Conservation (phyloP, 139 green algal genomes). For the Asterochloris sp. region DNA sequence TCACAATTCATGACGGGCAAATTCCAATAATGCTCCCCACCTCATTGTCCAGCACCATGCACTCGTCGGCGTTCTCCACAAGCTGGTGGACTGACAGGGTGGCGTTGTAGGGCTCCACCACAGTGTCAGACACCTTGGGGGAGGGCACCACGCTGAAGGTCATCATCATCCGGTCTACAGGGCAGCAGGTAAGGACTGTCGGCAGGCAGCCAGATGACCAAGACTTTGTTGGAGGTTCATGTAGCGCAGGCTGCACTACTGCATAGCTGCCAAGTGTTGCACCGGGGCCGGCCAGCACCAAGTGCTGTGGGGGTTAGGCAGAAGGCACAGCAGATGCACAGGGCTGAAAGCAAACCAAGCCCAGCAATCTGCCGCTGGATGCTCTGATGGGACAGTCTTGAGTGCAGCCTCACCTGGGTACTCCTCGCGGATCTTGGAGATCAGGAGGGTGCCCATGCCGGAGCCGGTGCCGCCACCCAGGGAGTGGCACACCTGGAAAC, state of each 20-base stretch:
- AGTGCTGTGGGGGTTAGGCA: not conserved
- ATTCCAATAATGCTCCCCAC: slow-evolving; percentile 66
- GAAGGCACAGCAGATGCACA: not conserved
- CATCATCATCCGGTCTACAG: slow-evolving; percentile 94
- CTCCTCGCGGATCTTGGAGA: slow-evolving; percentile 98
- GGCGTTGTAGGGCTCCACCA: slow-evolving; percentile 99
- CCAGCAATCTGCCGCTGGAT: not conserved
- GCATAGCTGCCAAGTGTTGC: no score
- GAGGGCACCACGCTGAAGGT: slow-evolving; percentile 99
- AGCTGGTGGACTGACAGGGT: slow-evolving; percentile 99
- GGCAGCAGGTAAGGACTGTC: not conserved
- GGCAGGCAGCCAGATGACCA: not conserved
- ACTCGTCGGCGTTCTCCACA: slow-evolving; percentile 99
- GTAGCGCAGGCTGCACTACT: no score
- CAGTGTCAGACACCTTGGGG: slow-evolving; percentile 99
- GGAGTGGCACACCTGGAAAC: slow-evolving; percentile 95
- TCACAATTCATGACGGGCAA: no score
- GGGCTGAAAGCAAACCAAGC: not conserved
- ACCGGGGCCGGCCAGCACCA: no score
- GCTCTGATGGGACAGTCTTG: not conserved
- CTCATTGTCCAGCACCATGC: slow-evolving; percentile 98
- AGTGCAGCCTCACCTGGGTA: slow-evolving; percentile 55
- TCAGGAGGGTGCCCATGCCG: slow-evolving; percentile 98
- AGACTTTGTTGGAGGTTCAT: no score
- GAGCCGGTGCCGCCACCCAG: slow-evolving; percentile 93